A percentile compares a stretch with the other conserved stretches of the same genome.
Evolutionary conservation across 495 filamentous ascomycete genomes (phyloP).

Genomic region (Aspergillus heteromorphus): DNA sequence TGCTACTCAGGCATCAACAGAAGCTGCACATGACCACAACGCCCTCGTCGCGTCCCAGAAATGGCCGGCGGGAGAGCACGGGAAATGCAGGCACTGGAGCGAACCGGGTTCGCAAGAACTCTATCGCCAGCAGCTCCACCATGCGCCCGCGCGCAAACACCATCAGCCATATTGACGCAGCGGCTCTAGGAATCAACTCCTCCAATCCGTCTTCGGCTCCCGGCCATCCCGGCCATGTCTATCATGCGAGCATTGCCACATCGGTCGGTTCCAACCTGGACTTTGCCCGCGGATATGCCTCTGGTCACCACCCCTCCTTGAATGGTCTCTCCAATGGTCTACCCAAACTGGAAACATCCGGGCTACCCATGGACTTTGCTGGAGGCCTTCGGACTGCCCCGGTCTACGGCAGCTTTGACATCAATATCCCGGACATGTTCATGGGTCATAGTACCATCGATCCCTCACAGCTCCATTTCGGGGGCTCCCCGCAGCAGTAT

Average conservation of each 20-base stretch:
- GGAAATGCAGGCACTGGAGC: conserved; percentile 62
- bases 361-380: conserved; percentile 56
- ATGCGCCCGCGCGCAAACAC: conserved; percentile 95
- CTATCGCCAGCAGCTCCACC: conserved; percentile 61
- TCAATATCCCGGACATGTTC: conserved; percentile 70
- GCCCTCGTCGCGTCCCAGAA: conserved; percentile 80
- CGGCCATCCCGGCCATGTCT: conserved; percentile 45
- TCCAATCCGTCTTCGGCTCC: conserved; percentile 51
- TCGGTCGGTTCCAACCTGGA: conserved; percentile 57
- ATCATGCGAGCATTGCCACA: conserved; percentile 61
- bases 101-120: conserved; percentile 86
- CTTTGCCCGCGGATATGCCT: conserved; percentile 63
- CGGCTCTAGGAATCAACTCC: conserved; percentile 65
- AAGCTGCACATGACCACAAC: conserved; percentile 97
- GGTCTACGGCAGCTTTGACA: conserved; percentile 60
- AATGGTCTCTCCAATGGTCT: conserved; percentile 59
- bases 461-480: conserved; percentile 91
- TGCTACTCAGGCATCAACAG: conserved; percentile 94
- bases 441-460: conserved; percentile 85
- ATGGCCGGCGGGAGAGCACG: conserved; percentile 75
- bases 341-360: conserved; percentile 78
- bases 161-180: conserved; percentile 86
- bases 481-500: conserved; percentile 67
- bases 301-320: conserved; percentile 47
- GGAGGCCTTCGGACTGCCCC: conserved; percentile 76